Evolutionary conservation across 2,329 filamentous ascomycete genomes (phyloP).

Genomic region (Alternaria triticimaculans): DNA sequence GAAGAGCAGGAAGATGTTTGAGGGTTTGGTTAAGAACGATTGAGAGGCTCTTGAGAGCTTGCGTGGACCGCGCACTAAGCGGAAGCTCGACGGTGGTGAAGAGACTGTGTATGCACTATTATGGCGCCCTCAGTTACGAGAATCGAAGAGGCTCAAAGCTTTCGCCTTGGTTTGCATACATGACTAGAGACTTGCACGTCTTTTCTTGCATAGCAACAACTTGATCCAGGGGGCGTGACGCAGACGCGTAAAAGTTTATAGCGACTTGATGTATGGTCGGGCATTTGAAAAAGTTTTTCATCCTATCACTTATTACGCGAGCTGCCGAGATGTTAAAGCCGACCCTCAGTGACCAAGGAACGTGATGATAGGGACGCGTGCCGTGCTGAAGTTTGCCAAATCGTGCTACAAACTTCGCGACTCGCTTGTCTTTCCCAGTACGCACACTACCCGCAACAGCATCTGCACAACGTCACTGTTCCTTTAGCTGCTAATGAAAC

Average conservation of each 20-base stretch:
- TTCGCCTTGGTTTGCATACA: not conserved
- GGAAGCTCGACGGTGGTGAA: not conserved
- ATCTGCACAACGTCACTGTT: not conserved
- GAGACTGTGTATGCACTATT: not conserved
- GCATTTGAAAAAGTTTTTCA: not conserved
- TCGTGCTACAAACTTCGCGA: not conserved
- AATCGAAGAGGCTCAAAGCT: not conserved
- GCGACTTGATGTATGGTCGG: not conserved
- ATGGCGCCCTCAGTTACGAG: not conserved
- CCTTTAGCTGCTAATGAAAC: not conserved
- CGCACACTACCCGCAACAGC: not conserved
- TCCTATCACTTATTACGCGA: not conserved
- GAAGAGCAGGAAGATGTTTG: not conserved
- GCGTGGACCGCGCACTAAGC: not conserved
- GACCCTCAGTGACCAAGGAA: not conserved
- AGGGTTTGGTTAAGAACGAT: not conserved
- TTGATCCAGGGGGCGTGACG: not conserved
- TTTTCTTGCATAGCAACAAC: not conserved
- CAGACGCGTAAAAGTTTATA: not conserved
- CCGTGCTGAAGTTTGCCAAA: not conserved
- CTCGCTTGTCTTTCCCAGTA: not conserved
- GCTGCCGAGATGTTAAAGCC: not conserved
- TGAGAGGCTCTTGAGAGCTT: not conserved
- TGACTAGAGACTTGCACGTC: not conserved
- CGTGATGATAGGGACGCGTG: not conserved